Percentiles rank a stretch among this genome's conserved stretches.
These are phyloP conservation scores for Barbatosphaeria neglecta DNA, from an alignment of 495 filamentous ascomycete genomes.

Conservation along the genomic window DNA sequence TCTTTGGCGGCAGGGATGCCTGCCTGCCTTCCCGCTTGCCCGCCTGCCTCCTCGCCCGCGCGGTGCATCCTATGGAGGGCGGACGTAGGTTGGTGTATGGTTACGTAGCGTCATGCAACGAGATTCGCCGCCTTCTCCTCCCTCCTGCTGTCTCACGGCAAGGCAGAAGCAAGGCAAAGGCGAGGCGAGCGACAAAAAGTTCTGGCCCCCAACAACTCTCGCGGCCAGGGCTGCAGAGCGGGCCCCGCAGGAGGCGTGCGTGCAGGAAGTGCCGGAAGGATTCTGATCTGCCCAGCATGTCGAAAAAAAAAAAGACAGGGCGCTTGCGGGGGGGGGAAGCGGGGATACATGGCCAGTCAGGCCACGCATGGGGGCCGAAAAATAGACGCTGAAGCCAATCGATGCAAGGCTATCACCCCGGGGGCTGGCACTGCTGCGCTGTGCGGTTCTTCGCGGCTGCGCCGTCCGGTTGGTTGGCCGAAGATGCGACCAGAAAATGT, in stretches of 20 bases:
- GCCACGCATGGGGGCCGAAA: neutral
- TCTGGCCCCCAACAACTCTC: neutral
- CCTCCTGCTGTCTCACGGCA: neutral
- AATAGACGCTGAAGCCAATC: neutral
- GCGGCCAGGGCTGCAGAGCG: neutral
- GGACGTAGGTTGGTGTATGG: no score
- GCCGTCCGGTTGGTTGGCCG: neutral
- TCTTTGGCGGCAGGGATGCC: no score
- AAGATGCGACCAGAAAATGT: no score
- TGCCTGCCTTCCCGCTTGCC: no score
- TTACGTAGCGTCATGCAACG: no score
- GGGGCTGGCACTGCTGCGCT: neutral
- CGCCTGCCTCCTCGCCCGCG: no score
- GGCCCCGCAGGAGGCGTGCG: neutral
- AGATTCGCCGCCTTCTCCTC: neutral
- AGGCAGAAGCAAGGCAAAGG: neutral
- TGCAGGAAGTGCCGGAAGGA: neutral
- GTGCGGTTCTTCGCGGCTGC: neutral
- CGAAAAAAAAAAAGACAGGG: neutral
- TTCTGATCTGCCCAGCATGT: neutral
- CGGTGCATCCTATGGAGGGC: no score
- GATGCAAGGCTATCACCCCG: neutral
- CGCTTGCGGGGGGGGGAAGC: neutral
- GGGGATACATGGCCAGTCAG: neutral
- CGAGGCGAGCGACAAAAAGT: neutral